These are phyloP conservation scores for Aspergillus proliferans DNA, from an alignment of 2,329 filamentous ascomycete species.

Conservation along the genomic window DNA sequence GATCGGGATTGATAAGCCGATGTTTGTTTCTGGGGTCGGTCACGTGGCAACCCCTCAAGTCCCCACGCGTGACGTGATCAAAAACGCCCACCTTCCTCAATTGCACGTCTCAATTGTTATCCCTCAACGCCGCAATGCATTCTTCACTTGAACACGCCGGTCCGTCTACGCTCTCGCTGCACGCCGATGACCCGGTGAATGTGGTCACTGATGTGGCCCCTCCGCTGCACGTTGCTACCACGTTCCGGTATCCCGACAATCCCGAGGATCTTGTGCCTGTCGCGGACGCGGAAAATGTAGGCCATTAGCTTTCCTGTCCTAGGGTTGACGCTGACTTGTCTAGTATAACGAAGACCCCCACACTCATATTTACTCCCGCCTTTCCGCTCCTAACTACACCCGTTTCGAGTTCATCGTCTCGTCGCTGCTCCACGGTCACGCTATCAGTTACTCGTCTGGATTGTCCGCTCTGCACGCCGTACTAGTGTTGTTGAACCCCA, in stretches of 20 bases:
- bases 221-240: slow-evolving; percentile 84
- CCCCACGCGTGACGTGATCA: not conserved
- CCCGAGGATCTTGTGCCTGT: slow-evolving; percentile 57
- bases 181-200: slow-evolving; percentile 75
- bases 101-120: slow-evolving; percentile 8
- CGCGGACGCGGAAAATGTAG: slow-evolving; percentile 28
- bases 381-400: slow-evolving; percentile 69
- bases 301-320: slow-evolving; percentile 4
- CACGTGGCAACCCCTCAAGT: not conserved
- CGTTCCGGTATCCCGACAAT: slow-evolving; percentile 72
- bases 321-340: not conserved
- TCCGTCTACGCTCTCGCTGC: slow-evolving; percentile 66
- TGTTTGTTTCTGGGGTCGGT: not conserved
- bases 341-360: slow-evolving; percentile 21
- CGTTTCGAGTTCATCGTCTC: slow-evolving; percentile 80
- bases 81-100: slow-evolving; percentile 12
- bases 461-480: slow-evolving; percentile 84
- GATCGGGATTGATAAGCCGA: slow-evolving; percentile 2
- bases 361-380: slow-evolving; percentile 75
- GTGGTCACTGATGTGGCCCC: slow-evolving; percentile 74
- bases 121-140: slow-evolving; percentile 14
- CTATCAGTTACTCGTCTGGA: slow-evolving; percentile 75
- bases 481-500: slow-evolving; percentile 76
- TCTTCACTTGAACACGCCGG: slow-evolving; percentile 14
- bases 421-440: slow-evolving; percentile 58